Conservation (phyloP, 352 stramenopile species). For the Globisporangium ultimum region DNA sequence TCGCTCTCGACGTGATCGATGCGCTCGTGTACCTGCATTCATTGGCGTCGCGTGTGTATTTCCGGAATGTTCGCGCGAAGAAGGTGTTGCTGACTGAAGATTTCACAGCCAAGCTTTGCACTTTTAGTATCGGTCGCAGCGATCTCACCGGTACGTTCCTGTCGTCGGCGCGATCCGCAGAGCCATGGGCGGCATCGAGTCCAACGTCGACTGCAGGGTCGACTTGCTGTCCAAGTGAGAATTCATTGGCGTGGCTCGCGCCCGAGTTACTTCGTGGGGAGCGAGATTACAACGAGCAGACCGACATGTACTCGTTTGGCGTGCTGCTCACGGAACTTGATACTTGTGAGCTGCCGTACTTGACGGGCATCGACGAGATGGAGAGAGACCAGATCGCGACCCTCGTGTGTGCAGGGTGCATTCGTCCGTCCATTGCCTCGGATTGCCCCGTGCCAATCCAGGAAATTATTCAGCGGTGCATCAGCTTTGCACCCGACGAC, state of each 20-base stretch:
- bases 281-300: constrained; percentile 18
- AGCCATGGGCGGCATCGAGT: constrained; percentile 8
- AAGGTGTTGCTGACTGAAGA: constrained; percentile 37
- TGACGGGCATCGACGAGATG: constrained; percentile 31
- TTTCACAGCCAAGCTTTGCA: constrained; percentile 50
- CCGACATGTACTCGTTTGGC: constrained; percentile 46
- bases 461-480: constrained; percentile 37
- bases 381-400: constrained; percentile 40
- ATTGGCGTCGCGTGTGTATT: constrained; percentile 31
- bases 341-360: constrained; percentile 47
- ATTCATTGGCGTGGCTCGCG: constrained; percentile 45
- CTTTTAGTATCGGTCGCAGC: constrained; percentile 25
- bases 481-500: constrained; percentile 41
- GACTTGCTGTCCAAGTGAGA: background rate
- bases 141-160: constrained; percentile 4
- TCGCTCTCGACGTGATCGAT: constrained; percentile 65
- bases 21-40: constrained; percentile 73
- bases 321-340: constrained; percentile 59
- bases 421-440: constrained; percentile 37
- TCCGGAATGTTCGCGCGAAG: constrained; percentile 39
- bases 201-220: constrained; percentile 8
- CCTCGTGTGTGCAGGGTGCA: constrained; percentile 42
- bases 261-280: constrained; percentile 46
- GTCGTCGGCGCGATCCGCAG: constrained; percentile 15
- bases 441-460: constrained; percentile 45